Base-by-base conservation (phyloP, 345 rosid genomes). In the Eucalyptus caleyi region DNA sequence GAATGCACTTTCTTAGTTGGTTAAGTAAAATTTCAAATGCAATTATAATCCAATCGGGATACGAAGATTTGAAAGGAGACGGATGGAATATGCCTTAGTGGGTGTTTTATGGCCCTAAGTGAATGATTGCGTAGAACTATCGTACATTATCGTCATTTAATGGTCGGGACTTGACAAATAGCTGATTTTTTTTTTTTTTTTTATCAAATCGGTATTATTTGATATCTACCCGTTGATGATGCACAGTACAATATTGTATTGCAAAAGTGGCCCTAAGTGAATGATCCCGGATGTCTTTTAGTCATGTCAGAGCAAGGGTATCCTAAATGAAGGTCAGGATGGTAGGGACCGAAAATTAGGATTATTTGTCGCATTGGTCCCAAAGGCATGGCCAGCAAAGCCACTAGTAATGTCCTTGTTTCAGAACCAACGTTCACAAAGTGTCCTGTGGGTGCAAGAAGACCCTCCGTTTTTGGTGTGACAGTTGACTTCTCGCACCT, bases 111-210 rank as follows among this genome's bases (percentile, higher is more conserved):
- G 11, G 77, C 2, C 77, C 40, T n/a, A 16, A 30, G 18, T 16
- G 37, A 65, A n/a, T n/a, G 21, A 65, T n/a, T 65, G 19, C 3
- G 9, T n/a, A 62, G 72, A 30, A 30, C 34, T 30, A 4, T 30
- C 5, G 16, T 13, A 30, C 18, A 62, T 62, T 14, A 62, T 30
- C 8, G 40, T 65, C 37, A 65, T 65, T 65, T 32, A 65, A 30
- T 30, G 34, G 69, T 60, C 8, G 4, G 7, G 32, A n/a, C 18
- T n/a, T 65, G 77, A 15, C 40, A 14, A n/a, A n/a, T n/a, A 14
- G 40, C 37, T 0, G 4, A 14, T 0, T 65, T 62, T 15, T 14
- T 62, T 30, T 60, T n/a, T 5, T 13, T 27, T 60, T 4, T 65
- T n/a, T 4, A 7, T n/a, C 77, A 60, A 8, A 65, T 65, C 10